Percentiles rank a stretch among this genome's conserved stretches.
phyloP scores from a whole-genome alignment of 139 green algal genomes.

The Eudorina sp. region DNA sequence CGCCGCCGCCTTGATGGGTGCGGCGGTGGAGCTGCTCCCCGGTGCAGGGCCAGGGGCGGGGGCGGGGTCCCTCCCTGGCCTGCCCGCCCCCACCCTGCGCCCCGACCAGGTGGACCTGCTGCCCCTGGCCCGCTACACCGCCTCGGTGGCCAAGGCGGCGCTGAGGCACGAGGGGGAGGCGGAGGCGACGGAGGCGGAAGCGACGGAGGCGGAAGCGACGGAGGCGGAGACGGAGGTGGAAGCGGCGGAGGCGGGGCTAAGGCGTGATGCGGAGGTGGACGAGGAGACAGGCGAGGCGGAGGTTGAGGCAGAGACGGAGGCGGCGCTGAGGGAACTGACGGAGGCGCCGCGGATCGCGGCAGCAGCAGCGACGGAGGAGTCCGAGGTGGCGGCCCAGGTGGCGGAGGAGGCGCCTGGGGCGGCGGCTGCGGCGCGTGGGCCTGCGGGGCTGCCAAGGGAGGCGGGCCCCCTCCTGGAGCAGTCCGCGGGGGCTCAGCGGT shows the following conservation, averaged over 20 bases:
- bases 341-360: background rate
- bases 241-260: background rate
- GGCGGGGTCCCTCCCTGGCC: background rate
- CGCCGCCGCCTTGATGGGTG: background rate
- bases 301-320: background rate
- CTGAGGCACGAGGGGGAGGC: background rate
- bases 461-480: too few relatives aligned
- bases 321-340: background rate
- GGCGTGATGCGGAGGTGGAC: background rate
- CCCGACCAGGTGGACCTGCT: background rate
- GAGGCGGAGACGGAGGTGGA: background rate
- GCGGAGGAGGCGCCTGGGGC: too few relatives aligned
- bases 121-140: constrained; percentile 27
- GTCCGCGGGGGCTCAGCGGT: too few relatives aligned
- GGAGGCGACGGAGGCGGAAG: background rate
- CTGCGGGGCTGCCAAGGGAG: too few relatives aligned
- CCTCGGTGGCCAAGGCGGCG: background rate
- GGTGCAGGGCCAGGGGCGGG: too few relatives aligned
- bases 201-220: background rate
- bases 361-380: background rate
- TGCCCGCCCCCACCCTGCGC: background rate
- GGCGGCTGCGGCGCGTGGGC: too few relatives aligned
- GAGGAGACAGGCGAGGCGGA: background rate
- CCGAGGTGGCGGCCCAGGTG: too few relatives aligned
- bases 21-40: background rate